These are phyloP conservation scores for Taiozyma sp. DNA, from an alignment of 1,139 yeast species.

Conservation along the genomic window DNA sequence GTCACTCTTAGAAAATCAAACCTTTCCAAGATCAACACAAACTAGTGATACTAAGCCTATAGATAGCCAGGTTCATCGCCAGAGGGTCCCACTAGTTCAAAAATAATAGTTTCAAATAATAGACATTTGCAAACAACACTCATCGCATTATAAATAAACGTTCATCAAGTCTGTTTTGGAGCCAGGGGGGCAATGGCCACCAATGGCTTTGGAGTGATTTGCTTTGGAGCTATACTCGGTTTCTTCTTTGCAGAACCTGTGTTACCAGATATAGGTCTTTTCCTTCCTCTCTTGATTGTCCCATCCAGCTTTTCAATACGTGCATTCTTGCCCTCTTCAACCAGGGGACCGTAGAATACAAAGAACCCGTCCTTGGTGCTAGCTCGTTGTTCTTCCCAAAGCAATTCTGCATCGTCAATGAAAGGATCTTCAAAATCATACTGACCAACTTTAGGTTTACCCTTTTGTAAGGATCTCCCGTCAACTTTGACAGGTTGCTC, in stretches of 20 bases:
- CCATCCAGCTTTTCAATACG: conserved; percentile 37
- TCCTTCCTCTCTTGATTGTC: conserved; percentile 31
- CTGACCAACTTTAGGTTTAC: conserved; percentile 73
- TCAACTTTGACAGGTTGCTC: conserved; percentile 22
- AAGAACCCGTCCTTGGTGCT: conserved; percentile 94
- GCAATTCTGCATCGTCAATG: conserved; percentile 88
- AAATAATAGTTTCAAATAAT: too few species aligned
- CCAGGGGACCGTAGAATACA: conserved; percentile 90
- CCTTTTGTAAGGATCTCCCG: conserved; percentile 36
- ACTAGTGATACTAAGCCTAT: too few species aligned
- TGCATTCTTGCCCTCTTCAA: conserved; percentile 53
- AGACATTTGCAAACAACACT: too few species aligned
- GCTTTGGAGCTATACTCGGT: not conserved
- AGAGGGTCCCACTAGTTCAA: too few species aligned
- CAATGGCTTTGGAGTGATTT: conserved; percentile 3
- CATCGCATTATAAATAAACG: too few species aligned
- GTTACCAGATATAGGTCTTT: conserved; percentile 12
- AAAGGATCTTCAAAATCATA: conserved; percentile 94
- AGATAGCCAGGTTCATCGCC: too few species aligned
- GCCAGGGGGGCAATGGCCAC: conserved; percentile 3
- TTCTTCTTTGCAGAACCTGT: conserved; percentile 11
- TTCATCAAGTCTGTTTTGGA: not conserved
- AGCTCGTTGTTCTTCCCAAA: conserved; percentile 91
- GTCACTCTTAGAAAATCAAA: too few species aligned
- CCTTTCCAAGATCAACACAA: too few species aligned